These are phyloP conservation scores for Polytrichum commune DNA, from an alignment of 225 moss, liverwort and hornwort genomes.

Conservation along the genomic window DNA sequence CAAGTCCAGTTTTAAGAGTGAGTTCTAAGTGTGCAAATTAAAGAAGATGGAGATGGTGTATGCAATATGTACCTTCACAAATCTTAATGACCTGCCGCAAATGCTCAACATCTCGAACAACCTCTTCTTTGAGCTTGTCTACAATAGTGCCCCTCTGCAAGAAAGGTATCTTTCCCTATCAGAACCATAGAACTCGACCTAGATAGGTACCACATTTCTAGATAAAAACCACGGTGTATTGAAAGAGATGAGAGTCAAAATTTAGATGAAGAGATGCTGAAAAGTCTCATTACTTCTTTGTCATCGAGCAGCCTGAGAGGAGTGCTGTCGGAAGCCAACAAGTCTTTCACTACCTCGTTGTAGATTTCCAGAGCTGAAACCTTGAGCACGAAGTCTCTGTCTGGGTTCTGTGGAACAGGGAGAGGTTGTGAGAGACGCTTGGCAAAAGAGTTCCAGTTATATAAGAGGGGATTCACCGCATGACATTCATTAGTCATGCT, in stretches of 20 bases:
- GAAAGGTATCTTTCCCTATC: neutral
- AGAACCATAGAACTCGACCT: neutral
- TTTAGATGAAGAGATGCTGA: neutral
- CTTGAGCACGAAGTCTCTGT: constrained; percentile 77
- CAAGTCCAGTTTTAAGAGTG: no score
- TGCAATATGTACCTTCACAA: constrained; percentile 68
- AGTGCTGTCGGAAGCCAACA: constrained; percentile 69
- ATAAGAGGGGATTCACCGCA: neutral
- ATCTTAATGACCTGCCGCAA: constrained; percentile 76
- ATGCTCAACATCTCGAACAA: constrained; percentile 77
- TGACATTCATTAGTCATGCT: neutral
- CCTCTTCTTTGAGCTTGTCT: constrained; percentile 85
- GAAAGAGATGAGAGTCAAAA: no score
- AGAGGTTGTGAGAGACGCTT: no score
- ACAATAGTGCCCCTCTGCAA: constrained; percentile 83
- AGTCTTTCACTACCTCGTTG: constrained; percentile 96
- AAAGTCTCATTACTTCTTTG: constrained; percentile 64
- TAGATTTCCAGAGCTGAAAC: constrained; percentile 96
- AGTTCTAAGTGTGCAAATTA: no score
- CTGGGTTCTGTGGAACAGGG: constrained; percentile 42
- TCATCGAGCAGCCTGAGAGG: constrained; percentile 88
- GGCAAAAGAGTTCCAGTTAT: no score
- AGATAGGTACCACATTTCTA: no score
- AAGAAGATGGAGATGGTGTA: neutral
- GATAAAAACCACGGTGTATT: no score